Base-by-base conservation (phyloP, 768 basidiomycete genomes). In the Termitomyces sp. region DNA sequence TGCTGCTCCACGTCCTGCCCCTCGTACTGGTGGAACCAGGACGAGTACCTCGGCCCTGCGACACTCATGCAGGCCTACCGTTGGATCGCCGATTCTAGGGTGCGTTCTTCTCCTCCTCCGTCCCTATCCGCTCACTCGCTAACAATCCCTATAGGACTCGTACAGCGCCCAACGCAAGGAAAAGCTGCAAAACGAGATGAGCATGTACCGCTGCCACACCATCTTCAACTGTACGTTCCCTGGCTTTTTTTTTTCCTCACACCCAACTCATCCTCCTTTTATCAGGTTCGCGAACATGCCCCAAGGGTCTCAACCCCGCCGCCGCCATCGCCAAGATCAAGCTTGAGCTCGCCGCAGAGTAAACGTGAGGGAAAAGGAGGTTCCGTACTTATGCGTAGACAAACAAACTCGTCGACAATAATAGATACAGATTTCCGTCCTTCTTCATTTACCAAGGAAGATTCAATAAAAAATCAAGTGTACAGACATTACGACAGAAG, bases 11-110 rank as follows among this genome's bases (percentile, higher is more conserved):
- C 96, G 0, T 91, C 90, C 43, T 99, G 96, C 82, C 96, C 96
- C 4, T 90, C 88, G 31, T 97, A 98, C 75, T 98, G 96, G 96
- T 98, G 96, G 96, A 98, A 98, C 76, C 93, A 95, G 74, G 95
- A 98, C 69, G 90, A 94, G 72, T 99, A 99, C 73, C 89, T 99
- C 40, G 95, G 96, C 35, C 96, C 96, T 6, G 96, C 96, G 1
- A 95, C 95, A 0, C 77, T 98, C 65, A 94, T 98, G 93, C 91
- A 94, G 65, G 93, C 94, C 0, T 97, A 98, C 75, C 80, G 95
- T 63, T 98, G 96, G 96, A 96, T 99, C 68, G 95, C 95, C 0
- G 96, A 98, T 70, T 96, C 93, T 46, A 80, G 96, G 64, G 92
- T 92, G 62, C 55, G 87, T 78, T 0, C 2, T 37, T 54, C 50